Conservation (phyloP, 805 yeast genomes). For the Candida maltosa region DNA sequence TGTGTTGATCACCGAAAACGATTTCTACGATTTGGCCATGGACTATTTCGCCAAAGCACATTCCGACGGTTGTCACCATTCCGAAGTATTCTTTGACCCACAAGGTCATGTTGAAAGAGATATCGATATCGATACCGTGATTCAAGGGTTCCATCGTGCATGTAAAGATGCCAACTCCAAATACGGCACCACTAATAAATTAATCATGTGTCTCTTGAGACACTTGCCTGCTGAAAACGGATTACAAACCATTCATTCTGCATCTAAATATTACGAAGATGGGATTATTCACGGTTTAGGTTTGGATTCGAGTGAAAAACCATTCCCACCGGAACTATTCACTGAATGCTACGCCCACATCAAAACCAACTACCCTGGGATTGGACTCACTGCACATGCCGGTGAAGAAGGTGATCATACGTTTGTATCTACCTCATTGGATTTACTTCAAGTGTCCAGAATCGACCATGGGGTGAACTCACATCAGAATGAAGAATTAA, state of each 20-base stretch:
- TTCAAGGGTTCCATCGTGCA: constrained; percentile 66
- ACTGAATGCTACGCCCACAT: constrained; percentile 57
- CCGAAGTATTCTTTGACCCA: constrained; percentile 82
- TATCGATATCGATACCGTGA: constrained; percentile 54
- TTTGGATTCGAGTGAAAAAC: constrained; percentile 76
- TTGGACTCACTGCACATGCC: constrained; percentile 78
- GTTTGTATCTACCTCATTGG: constrained; percentile 58
- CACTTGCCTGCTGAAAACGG: constrained; percentile 66
- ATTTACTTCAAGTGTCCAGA: constrained; percentile 58
- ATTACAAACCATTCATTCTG: constrained; percentile 51
- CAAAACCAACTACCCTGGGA: constrained; percentile 45
- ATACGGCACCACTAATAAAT: constrained; percentile 61
- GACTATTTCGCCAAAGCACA: constrained; percentile 61
- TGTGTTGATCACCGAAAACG: constrained; percentile 66
- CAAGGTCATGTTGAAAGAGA: constrained; percentile 78
- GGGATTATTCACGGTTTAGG: constrained; percentile 75
- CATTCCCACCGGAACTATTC: constrained; percentile 72
- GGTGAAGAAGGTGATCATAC: constrained; percentile 86
- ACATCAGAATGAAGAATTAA: constrained; percentile 48
- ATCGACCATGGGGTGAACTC: constrained; percentile 82
- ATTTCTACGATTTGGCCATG: constrained; percentile 77
- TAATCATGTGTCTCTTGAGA: constrained; percentile 80
- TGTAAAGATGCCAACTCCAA: constrained; percentile 57
- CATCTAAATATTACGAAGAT: constrained; percentile 48
- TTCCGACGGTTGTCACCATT: constrained; percentile 59